Evolutionary conservation across 805 yeast species (phyloP), one percentile per base, ranked within the genome.

Genomic region (Ogataea wickerhamii): DNA sequence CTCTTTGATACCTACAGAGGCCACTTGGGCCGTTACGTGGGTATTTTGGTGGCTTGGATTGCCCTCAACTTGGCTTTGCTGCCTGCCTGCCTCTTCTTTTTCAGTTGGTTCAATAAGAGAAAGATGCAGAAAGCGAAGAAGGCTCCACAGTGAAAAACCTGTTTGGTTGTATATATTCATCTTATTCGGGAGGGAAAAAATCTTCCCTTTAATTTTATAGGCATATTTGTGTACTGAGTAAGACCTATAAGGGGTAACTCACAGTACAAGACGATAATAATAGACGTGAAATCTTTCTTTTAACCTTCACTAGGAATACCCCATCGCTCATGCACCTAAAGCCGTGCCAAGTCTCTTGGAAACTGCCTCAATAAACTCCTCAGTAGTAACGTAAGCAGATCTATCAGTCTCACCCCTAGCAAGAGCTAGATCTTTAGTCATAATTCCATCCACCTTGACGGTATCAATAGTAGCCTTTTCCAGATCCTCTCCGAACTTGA

Each of bases 371-470:
- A 85, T 68, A 61, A 85, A 85, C 56, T 81, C 89, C 43, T 78
- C 73, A 37, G 91, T 84, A 44, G 83, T 78, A 32, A 82, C 91
- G 50, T 77, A 82, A 28, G 79, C 66, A 6, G 69, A 63, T 63
- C 85, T 73, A 53, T 74, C 71, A 34, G 87, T 81, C 27, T 80
- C 83, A 45, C 96, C 96, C 52, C 79, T 74, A 36, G 55, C 39
- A 48, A 89, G 74, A 8, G 97, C 96, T 61, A 91, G 75, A 66
- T 91, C 98, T 71, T 91, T 91, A 56, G 98, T 91, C 97, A 91
- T 91, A 57, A 82, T 81, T 40, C 84, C 84, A 58, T 87, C 96
- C 23, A 70, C 66, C 45, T 76, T 78, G 25, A 91, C 98, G 20
- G 96, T 85, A 51, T 86, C 93, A 45, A 87, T 67, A 33, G 91